phyloP scores from a whole-genome alignment of 345 rosid species.

The Mercurialis annua region DNA sequence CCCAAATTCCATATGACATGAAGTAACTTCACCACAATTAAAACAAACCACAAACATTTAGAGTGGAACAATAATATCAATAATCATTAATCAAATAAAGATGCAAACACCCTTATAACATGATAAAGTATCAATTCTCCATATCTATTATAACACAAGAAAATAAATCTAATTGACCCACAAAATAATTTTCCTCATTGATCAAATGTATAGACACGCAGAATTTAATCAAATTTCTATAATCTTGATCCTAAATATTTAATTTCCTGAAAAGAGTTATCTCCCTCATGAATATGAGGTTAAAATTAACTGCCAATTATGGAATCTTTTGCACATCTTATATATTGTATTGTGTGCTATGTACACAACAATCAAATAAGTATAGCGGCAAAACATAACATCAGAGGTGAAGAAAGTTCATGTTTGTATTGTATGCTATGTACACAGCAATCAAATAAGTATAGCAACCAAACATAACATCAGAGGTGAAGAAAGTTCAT shows the following conservation, averaged over 20 bases:
- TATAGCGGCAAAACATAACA: no score
- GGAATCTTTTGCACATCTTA: constrained; percentile 1
- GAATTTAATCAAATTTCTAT: background rate
- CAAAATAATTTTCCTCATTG: background rate
- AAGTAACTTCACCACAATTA: background rate
- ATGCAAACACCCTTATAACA: background rate
- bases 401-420: no score
- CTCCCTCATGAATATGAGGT: background rate
- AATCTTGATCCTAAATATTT: background rate
- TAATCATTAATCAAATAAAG: background rate
- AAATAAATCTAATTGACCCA: background rate
- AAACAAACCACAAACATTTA: background rate
- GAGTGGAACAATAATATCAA: background rate
- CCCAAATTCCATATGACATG: background rate
- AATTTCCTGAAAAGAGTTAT: background rate
- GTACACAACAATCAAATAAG: no score
- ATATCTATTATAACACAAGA: background rate
- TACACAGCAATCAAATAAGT: no score
- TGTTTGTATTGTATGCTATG: no score
- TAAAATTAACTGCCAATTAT: background rate
- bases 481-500: no score
- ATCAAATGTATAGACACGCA: background rate
- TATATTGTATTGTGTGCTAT: no score
- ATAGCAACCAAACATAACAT: no score
- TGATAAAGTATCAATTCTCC: background rate